phyloP scores from a whole-genome alignment of 75 land plant genomes.

The Selaginella moellendorffii region DNA sequence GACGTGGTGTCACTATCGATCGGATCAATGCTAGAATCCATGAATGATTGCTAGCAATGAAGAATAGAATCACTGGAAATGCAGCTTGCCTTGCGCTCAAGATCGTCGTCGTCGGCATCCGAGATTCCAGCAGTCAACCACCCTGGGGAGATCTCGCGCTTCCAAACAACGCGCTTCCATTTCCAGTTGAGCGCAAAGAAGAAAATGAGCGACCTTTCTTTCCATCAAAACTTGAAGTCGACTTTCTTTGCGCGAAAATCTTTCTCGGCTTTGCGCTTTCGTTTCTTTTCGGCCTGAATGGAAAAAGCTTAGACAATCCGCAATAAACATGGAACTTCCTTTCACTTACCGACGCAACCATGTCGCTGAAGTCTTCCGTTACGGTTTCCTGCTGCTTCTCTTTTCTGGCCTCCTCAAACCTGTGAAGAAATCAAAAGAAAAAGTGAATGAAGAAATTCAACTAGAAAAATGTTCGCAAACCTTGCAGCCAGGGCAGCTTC shows the following conservation, averaged over 20 bases:
- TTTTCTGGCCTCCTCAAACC: conserved; percentile 93
- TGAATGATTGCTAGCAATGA: too few relatives aligned
- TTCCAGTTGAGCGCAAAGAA: too few relatives aligned
- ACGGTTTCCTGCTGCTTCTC: conserved; percentile 73
- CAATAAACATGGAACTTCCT: background rate
- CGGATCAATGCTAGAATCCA: too few relatives aligned
- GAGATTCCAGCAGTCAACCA: too few relatives aligned
- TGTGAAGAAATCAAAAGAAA: conserved; percentile 13
- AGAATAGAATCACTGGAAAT: too few relatives aligned
- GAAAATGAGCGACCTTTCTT: too few relatives aligned
- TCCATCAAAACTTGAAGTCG: conserved; percentile 70
- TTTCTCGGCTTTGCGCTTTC: conserved; percentile 86
- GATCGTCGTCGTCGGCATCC: too few relatives aligned
- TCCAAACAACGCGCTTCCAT: too few relatives aligned
- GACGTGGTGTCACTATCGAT: too few relatives aligned
- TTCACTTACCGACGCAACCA: conserved; percentile 89
- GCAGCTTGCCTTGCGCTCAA: too few relatives aligned
- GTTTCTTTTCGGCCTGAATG: conserved; percentile 69
- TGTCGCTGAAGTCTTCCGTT: conserved; percentile 95
- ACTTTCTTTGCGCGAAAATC: conserved; percentile 75
- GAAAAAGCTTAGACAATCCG: background rate
- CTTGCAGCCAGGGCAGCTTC: conserved; percentile 76
- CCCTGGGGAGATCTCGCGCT: too few relatives aligned
- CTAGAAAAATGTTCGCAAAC: conserved; percentile 21
- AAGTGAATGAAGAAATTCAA: background rate